phyloP scores from a whole-genome alignment of 345 rosid genomes.

The Draba incana region DNA sequence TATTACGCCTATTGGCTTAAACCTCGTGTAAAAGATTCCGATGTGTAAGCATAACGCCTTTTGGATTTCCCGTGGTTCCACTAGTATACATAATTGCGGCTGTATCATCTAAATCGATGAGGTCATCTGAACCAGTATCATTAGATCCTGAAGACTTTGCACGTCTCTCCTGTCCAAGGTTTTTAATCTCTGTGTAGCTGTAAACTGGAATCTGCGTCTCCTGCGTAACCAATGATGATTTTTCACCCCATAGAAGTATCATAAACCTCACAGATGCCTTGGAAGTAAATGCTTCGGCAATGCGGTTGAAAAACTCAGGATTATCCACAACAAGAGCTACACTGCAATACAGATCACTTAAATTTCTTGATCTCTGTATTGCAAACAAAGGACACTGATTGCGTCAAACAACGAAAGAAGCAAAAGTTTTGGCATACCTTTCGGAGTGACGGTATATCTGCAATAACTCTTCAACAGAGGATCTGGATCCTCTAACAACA shows the following conservation, averaged over 20 bases:
- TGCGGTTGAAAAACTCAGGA: conserved; percentile 84
- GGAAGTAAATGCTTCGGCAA: conserved; percentile 59
- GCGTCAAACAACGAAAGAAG: not conserved
- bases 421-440: conserved; percentile 52
- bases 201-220: conserved; percentile 56
- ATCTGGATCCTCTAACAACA: conserved; percentile 92
- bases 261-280: conserved; percentile 64
- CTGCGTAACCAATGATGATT: conserved; percentile 49
- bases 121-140: conserved; percentile 58
- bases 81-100: conserved; percentile 94
- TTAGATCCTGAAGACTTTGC: conserved; percentile 42
- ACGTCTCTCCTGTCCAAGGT: conserved; percentile 68
- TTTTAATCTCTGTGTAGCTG: conserved; percentile 63
- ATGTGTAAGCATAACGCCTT: conserved; percentile 97
- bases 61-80: conserved; percentile 96
- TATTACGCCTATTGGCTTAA: conserved; percentile 23
- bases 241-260: conserved; percentile 92
- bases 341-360: conserved; percentile 53
- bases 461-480: conserved; percentile 83
- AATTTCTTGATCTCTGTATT: conserved; percentile 34
- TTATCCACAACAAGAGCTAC: conserved; percentile 88
- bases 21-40: conserved; percentile 93
- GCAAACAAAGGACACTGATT: conserved; percentile 25
- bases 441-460: conserved; percentile 90
- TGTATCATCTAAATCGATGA: conserved; percentile 69